phyloP scores from a whole-genome alignment of 2,329 filamentous ascomycete species.

The Xylaria sp. region DNA sequence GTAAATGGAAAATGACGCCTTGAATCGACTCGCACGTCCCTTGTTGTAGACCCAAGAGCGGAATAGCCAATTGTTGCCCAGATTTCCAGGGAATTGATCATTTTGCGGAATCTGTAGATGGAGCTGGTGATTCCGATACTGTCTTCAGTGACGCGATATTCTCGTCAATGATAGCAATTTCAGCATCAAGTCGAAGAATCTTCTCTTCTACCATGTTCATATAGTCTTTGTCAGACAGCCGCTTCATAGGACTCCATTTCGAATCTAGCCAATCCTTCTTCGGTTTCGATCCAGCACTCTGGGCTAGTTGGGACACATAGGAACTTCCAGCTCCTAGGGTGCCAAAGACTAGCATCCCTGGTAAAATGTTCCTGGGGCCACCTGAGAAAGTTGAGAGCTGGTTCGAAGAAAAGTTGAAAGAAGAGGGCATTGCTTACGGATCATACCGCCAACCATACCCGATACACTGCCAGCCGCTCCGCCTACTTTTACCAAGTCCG shows the following conservation, averaged over 20 bases:
- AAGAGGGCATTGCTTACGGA: conserved; percentile 57
- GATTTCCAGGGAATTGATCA: not conserved
- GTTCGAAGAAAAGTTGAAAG: conserved; percentile 5
- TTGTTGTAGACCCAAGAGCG: not conserved
- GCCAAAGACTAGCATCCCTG: conserved; percentile 62
- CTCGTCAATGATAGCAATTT: conserved; percentile 84
- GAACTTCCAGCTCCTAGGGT: conserved; percentile 54
- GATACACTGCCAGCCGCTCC: conserved; percentile 77
- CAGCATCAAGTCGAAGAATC: conserved; percentile 75
- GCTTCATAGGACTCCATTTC: conserved; percentile 78
- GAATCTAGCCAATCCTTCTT: conserved; percentile 61
- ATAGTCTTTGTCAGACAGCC: conserved; percentile 78
- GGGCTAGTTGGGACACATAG: conserved; percentile 43
- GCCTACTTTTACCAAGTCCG: conserved; percentile 74
- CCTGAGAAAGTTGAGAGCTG: conserved; percentile 53
- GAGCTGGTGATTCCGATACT: conserved; percentile 24
- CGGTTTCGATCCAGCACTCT: conserved; percentile 31
- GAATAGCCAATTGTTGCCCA: not conserved
- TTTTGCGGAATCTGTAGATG: conserved; percentile 27
- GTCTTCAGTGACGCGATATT: conserved; percentile 65
- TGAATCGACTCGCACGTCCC: not conserved
- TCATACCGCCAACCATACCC: conserved; percentile 67
- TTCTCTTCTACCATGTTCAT: conserved; percentile 76
- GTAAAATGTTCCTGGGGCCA: conserved; percentile 64
- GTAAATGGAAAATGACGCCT: not conserved